Conservation (phyloP, 2,329 filamentous ascomycete species). For the Pestalotiopsis fici region DNA sequence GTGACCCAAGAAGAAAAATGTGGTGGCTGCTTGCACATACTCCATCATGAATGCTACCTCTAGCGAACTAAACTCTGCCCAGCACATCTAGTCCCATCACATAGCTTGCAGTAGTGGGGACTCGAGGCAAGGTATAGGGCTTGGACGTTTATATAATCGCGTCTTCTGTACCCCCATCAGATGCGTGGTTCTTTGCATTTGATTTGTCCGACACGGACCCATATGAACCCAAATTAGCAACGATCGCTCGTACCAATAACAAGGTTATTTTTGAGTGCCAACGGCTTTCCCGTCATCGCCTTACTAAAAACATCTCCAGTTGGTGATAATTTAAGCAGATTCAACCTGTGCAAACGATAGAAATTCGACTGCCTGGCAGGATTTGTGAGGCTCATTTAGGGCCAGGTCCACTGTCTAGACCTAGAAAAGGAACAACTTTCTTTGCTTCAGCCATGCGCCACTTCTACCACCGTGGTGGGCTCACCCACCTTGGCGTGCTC, state of each 20-base stretch:
- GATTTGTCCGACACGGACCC: background rate
- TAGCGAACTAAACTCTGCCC: background rate
- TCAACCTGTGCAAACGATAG: background rate
- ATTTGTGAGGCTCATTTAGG: background rate
- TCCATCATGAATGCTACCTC: background rate
- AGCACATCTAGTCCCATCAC: background rate
- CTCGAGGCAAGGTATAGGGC: background rate
- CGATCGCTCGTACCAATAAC: background rate
- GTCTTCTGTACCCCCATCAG: background rate
- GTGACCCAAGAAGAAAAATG: no score
- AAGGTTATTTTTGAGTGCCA: background rate
- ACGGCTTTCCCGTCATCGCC: background rate
- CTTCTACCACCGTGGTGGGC: background rate
- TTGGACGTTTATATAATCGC: background rate
- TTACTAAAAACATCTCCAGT: no score
- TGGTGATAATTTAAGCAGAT: background rate
- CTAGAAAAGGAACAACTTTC: background rate
- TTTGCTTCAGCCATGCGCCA: background rate
- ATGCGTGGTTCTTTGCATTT: background rate
- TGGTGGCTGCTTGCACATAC: background rate
- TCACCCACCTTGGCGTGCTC: background rate
- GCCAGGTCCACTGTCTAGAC: background rate
- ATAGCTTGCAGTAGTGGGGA: background rate
- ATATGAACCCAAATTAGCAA: background rate
- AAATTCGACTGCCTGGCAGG: background rate